These are phyloP conservation scores for Boletellus sp. DNA, from an alignment of 1,284 basidiomycete genomes.

Conservation along the genomic window DNA sequence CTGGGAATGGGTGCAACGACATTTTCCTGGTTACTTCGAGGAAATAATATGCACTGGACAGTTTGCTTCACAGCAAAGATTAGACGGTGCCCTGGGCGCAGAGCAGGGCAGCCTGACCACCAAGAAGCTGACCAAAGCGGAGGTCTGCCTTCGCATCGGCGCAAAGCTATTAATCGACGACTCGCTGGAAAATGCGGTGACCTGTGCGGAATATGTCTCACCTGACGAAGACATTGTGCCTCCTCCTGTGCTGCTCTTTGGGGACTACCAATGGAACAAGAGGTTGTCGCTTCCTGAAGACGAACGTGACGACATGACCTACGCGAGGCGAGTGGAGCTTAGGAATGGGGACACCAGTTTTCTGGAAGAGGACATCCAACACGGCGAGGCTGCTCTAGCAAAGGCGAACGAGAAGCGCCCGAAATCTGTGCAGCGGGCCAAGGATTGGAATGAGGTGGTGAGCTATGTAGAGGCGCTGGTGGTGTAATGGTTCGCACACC, in stretches of 20 bases:
- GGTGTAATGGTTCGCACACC: neutral
- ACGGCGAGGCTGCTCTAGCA: constrained; percentile 17
- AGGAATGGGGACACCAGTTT: constrained; percentile 49
- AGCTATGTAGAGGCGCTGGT: constrained; percentile 22
- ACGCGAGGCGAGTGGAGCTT: constrained; percentile 49
- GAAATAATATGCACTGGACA: constrained; percentile 75
- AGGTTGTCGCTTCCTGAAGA: constrained; percentile 42
- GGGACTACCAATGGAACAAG: constrained; percentile 75
- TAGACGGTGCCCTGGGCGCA: constrained; percentile 34
- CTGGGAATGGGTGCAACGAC: constrained; percentile 62
- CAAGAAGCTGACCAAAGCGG: constrained; percentile 66
- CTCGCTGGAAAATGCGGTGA: constrained; percentile 72
- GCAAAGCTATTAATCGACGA: constrained; percentile 75
- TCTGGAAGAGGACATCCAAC: constrained; percentile 49
- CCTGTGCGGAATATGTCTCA: constrained; percentile 41
- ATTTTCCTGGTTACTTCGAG: constrained; percentile 67
- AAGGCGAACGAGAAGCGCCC: constrained; percentile 35
- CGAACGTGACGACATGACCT: constrained; percentile 54
- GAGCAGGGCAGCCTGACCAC: constrained; percentile 41
- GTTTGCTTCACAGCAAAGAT: constrained; percentile 43
- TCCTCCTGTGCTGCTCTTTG: constrained; percentile 68
- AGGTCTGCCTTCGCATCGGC: constrained; percentile 63
- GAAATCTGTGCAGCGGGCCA: constrained; percentile 44
- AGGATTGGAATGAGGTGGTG: constrained; percentile 56
- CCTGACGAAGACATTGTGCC: constrained; percentile 19